Percentiles rank a stretch among this genome's conserved stretches.
Evolutionary conservation across 1,284 basidiomycete genomes (phyloP).

Genomic region (Naganishia liquefaciens): DNA sequence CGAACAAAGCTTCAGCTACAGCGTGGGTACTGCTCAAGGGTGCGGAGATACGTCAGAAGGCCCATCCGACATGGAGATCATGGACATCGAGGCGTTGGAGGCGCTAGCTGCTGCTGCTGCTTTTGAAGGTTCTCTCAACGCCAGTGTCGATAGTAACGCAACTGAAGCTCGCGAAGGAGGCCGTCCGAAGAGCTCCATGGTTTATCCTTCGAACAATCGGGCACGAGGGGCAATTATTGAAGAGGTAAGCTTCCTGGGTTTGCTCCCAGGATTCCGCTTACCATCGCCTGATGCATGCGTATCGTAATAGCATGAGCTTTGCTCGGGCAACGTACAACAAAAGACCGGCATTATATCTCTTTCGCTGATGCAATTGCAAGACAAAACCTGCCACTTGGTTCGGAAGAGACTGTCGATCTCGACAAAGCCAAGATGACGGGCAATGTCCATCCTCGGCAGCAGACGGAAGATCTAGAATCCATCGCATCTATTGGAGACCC

Average conservation of each 20-base stretch:
- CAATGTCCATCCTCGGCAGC: neutral
- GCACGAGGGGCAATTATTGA: neutral
- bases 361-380: neutral
- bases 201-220: neutral
- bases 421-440: neutral
- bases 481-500: slow-evolving; percentile 17
- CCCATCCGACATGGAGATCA: neutral
- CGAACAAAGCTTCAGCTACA: neutral
- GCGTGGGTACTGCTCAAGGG: neutral
- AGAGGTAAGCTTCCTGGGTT: neutral
- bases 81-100: slow-evolving; percentile 14
- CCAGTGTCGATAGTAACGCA: neutral
- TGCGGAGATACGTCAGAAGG: neutral
- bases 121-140: neutral
- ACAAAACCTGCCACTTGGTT: neutral
- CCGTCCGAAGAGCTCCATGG: neutral
- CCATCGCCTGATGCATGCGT: neutral
- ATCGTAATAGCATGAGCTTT: neutral
- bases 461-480: slow-evolving; percentile 4
- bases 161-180: too few relatives aligned
- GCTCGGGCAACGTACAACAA: neutral
- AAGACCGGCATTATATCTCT: neutral
- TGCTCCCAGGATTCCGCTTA: neutral
- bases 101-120: slow-evolving; percentile 8
- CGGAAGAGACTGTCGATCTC: neutral